Percentiles rank a stretch among this genome's conserved stretches.
phyloP scores from a whole-genome alignment of 495 filamentous ascomycete species.

The Penicillium desertorum region DNA sequence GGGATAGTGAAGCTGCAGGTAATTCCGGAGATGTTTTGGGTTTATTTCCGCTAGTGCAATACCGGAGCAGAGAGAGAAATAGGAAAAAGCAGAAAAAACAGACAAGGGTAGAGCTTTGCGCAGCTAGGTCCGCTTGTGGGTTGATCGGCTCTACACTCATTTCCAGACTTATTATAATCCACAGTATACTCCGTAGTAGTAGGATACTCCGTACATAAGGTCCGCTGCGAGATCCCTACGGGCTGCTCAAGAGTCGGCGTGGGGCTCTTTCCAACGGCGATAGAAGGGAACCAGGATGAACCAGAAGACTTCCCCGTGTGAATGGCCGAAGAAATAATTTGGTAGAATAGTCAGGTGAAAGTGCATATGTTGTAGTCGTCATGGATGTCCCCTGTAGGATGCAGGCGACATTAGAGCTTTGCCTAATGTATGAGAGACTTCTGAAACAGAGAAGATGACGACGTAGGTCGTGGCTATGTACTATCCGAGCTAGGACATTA shows the following conservation, averaged over 20 bases:
- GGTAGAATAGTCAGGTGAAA: neutral
- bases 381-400: conserved; percentile 2
- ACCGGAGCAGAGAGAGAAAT: neutral
- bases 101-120: neutral
- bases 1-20: neutral
- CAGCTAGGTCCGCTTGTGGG: neutral
- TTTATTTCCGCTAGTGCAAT: neutral
- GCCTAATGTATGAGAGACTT: neutral
- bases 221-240: neutral
- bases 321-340: neutral
- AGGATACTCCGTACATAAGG: neutral
- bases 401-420: neutral
- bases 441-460: conserved; percentile 3
- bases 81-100: neutral
- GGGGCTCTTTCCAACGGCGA: conserved; percentile 12
- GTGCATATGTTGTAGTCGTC: neutral
- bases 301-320: neutral
- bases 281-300: neutral
- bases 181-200: no score
- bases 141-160: neutral
- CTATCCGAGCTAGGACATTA: neutral
- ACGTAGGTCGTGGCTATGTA: neutral
- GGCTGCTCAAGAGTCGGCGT: conserved; percentile 1
- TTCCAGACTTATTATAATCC: neutral
- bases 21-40: neutral